Conservation (phyloP, 1,284 basidiomycete species). For the Apiotrichum veenhuisii region DNA sequence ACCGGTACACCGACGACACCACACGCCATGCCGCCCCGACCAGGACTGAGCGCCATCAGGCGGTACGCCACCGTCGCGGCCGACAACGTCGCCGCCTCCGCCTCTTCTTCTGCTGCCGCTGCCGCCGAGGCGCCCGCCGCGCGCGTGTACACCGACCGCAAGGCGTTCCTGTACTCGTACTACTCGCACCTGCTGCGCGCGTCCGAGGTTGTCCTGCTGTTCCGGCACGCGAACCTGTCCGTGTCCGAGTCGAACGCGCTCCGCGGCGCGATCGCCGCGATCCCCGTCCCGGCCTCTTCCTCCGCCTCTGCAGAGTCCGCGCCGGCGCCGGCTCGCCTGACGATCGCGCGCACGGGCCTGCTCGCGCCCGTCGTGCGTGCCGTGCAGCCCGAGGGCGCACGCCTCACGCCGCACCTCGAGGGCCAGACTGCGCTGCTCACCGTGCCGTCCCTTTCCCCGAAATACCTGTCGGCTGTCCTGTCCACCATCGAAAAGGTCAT, state of each 20-base stretch:
- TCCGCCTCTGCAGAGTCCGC: constrained; percentile 6
- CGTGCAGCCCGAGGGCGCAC: constrained; percentile 20
- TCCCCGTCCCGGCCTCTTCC: constrained; percentile 29
- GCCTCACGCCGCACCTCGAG: constrained; percentile 8
- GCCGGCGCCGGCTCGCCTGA: constrained; percentile 28
- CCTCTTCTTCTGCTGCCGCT: neutral
- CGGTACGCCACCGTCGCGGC: constrained; percentile 16
- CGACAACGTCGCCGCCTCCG: constrained; percentile 5
- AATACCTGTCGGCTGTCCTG: constrained; percentile 43
- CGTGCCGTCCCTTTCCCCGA: constrained; percentile 44
- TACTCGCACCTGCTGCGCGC: constrained; percentile 46
- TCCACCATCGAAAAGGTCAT: constrained; percentile 35
- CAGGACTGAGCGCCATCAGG: constrained; percentile 14
- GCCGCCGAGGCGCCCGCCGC: neutral
- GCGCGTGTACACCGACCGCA: constrained; percentile 44
- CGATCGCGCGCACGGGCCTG: constrained; percentile 47
- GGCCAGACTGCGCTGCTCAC: constrained; percentile 45
- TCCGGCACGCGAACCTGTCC: constrained; percentile 48
- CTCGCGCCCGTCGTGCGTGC: constrained; percentile 25
- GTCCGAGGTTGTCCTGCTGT: constrained; percentile 48
- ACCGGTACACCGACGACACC: neutral
- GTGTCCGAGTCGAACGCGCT: constrained; percentile 41
- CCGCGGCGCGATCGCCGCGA: constrained; percentile 35
- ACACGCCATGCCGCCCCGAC: constrained; percentile 18
- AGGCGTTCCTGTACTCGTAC: constrained; percentile 46